These are phyloP conservation scores for Penicillium sp. DNA, from an alignment of 2,329 filamentous ascomycete genomes.

Conservation along the genomic window DNA sequence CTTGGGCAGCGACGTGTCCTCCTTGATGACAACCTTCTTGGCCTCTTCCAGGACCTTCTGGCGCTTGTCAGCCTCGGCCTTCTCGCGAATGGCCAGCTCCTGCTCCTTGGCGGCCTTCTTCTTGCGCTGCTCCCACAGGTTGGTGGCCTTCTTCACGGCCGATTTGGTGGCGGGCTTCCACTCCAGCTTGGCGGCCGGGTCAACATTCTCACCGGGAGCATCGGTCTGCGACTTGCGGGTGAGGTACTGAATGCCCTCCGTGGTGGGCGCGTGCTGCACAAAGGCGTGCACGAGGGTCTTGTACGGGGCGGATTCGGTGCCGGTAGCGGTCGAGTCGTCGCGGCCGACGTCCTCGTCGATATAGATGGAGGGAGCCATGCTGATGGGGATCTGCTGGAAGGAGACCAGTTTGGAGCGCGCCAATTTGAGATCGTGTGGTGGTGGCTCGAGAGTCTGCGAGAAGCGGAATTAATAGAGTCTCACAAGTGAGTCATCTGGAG, in stretches of 20 bases:
- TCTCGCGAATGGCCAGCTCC: conserved; percentile 67
- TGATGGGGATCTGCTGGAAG: conserved; percentile 9
- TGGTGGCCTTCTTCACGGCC: conserved; percentile 79
- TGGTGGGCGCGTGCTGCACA: conserved; percentile 62
- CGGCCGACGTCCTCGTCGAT: conserved; percentile 76
- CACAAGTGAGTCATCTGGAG: conserved; percentile 22
- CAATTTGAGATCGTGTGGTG: neutral
- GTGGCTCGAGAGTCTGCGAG: conserved; percentile 8
- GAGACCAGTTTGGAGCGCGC: neutral
- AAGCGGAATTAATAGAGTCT: conserved; percentile 8
- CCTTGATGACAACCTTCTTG: conserved; percentile 69
- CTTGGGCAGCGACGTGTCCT: conserved; percentile 70
- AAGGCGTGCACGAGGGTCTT: conserved; percentile 77
- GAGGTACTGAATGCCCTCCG: conserved; percentile 61
- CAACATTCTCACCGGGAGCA: conserved; percentile 59
- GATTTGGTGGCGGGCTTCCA: conserved; percentile 84
- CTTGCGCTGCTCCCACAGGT: conserved; percentile 70
- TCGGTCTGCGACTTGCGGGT: conserved; percentile 66
- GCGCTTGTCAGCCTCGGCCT: conserved; percentile 69
- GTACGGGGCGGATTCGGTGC: conserved; percentile 71
- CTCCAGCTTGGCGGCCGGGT: conserved; percentile 60
- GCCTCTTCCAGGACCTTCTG: conserved; percentile 73
- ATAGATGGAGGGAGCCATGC: conserved; percentile 56
- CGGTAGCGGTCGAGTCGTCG: conserved; percentile 65
- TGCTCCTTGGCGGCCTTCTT: conserved; percentile 80